Evolutionary conservation across 1,139 yeast species (phyloP).

Genomic region (Candida pseudoviswanathii): DNA sequence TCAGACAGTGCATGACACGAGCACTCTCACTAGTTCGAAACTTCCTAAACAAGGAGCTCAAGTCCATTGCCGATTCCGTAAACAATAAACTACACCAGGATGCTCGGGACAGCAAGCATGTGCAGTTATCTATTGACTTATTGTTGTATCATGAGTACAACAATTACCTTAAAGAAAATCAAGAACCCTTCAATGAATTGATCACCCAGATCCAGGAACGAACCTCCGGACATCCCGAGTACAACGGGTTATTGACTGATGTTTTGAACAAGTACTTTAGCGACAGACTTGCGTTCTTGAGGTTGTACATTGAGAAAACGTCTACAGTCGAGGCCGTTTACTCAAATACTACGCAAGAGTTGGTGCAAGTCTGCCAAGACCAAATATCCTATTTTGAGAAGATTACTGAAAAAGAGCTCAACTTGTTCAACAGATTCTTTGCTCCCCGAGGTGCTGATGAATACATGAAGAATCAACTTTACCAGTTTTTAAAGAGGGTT

Average conservation of each 20-base stretch:
- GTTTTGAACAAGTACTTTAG: conserved; percentile 65
- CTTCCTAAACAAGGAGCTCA: conserved; percentile 59
- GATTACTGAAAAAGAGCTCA: conserved; percentile 61
- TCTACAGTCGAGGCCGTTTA: conserved; percentile 16
- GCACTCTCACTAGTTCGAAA: conserved; percentile 76
- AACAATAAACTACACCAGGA: conserved; percentile 40
- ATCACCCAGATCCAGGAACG: conserved; percentile 54
- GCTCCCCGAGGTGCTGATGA: conserved; percentile 16
- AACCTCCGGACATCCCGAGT: conserved; percentile 53
- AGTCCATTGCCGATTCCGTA: conserved; percentile 29
- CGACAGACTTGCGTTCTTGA: conserved; percentile 51
- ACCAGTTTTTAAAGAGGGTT: conserved; percentile 59
- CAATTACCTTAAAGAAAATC: conserved; percentile 28
- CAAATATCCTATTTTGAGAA: conserved; percentile 60
- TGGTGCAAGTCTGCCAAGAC: conserved; percentile 61
- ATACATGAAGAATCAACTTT: conserved; percentile 35
- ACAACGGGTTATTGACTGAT: conserved; percentile 67
- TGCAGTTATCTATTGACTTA: conserved; percentile 26
- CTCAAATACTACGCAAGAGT: conserved; percentile 20
- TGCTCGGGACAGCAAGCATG: conserved; percentile 29
- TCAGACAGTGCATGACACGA: conserved; percentile 83
- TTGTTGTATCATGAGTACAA: conserved; percentile 57
- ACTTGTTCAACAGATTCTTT: conserved; percentile 59
- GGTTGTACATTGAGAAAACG: conserved; percentile 35
- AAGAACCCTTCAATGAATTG: conserved; percentile 33